Conservation (phyloP, 352 stramenopile genomes). For the Globisporangium spinosum region DNA sequence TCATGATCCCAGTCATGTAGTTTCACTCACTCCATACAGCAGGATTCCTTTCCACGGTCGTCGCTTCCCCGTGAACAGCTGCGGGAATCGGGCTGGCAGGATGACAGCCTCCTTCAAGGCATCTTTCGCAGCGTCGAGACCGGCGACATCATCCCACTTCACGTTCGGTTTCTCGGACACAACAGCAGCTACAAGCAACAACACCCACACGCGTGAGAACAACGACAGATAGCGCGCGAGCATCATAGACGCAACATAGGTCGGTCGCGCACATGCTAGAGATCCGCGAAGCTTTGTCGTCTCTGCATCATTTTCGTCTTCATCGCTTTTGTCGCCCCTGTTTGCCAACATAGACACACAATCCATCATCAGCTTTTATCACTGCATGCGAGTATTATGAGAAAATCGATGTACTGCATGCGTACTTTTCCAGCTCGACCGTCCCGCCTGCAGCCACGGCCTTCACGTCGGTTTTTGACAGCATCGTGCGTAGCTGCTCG, state of each 20-base stretch:
- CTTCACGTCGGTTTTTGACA: constrained; percentile 65
- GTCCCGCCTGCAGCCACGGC: constrained; percentile 48
- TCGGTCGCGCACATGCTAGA: constrained; percentile 64
- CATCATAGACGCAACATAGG: neutral
- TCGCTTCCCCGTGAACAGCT: constrained; percentile 94
- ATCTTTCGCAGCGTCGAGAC: constrained; percentile 95
- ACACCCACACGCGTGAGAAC: neutral
- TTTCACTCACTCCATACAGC: constrained; percentile 91
- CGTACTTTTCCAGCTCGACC: constrained; percentile 75
- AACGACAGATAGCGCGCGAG: neutral
- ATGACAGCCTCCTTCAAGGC: constrained; percentile 99
- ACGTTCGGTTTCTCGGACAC: constrained; percentile 92
- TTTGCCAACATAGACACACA: constrained; percentile 4
- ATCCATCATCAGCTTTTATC: neutral
- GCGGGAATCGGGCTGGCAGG: constrained; percentile 93
- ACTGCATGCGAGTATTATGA: neutral
- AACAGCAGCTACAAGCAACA: constrained; percentile 56
- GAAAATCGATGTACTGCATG: neutral
- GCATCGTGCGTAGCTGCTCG: constrained; percentile 80
- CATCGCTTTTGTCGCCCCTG: constrained; percentile 79
- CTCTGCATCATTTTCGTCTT: constrained; percentile 93
- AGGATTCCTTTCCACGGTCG: constrained; percentile 96
- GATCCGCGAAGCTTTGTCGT: constrained; percentile 94
- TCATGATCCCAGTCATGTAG: neutral
- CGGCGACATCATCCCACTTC: constrained; percentile 97